Evolutionary conservation across 495 filamentous ascomycete genomes (phyloP), one percentile per base, ranked within the genome.

Genomic region (Rhypophila decipiens): DNA sequence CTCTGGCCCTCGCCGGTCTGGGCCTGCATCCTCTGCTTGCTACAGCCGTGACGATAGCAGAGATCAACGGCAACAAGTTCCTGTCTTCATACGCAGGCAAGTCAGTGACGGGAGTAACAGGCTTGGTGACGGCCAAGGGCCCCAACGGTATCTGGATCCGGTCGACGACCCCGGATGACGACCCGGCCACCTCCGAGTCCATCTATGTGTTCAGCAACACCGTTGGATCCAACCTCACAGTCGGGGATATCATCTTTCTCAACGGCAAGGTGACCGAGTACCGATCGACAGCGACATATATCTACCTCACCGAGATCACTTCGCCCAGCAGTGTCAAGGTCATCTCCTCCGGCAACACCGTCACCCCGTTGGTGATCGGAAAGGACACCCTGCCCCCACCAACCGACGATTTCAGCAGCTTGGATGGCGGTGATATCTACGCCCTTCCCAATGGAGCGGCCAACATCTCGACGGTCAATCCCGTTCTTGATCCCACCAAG

Each of bases 51-150:
- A 75, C 75, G 37, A 80, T 85, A 53, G 65, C 68, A 31, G 71
- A 78, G 47, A 83, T 85, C 67, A 82, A 80, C 52, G 80, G 79
- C 48, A 68, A 76, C 42, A 69, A 59, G n/a, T 83, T 70, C 64
- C 53, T 80, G 29, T 85, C 81, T 18, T 69, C 78, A 0, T 73
- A 72, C 56, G 66, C 65, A 4, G 72, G 71, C 9, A 45, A 77
- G 51, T 60, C 50, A 0, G 74, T 84, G 34, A 71, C 68, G 9
- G 66, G 73, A 33, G 68, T 85, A 31, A 71, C 72, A 7, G 81
- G 81, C 4, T 57, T 83, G 20, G 68, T 83, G n/a, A 76, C 76
- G 11, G 81, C 78, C 23, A 78, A 78, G 59, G 74, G 73, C 0
- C 69, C 74, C 10, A 66, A 64, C 39, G 80, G 81, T 1, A 69